Evolutionary conservation across 2,329 filamentous ascomycete species (phyloP).

Genomic region (Ascochyta viciae-villosae): DNA sequence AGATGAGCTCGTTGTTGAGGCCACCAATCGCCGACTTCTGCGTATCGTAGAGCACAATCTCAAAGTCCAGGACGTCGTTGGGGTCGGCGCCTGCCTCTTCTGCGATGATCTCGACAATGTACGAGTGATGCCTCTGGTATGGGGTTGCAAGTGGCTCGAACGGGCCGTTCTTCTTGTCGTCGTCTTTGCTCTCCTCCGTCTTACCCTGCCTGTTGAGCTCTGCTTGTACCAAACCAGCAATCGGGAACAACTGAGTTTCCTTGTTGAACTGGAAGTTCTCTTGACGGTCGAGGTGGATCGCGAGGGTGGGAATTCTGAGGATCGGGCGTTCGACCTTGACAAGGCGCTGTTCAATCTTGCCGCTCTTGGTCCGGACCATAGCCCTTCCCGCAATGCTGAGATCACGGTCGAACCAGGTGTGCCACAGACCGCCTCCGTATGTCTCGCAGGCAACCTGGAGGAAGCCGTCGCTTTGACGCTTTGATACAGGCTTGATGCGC

Average conservation of each 20-base stretch:
- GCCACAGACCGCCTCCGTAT: conserved; percentile 96
- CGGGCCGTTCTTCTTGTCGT: conserved; percentile 49
- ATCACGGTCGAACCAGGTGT: conserved; percentile 97
- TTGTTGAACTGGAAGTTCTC: conserved; percentile 93
- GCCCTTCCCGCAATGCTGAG: conserved; percentile 87
- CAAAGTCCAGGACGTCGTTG: conserved; percentile 85
- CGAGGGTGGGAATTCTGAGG: conserved; percentile 88
- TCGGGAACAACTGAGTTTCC: conserved; percentile 93
- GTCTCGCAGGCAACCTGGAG: conserved; percentile 95
- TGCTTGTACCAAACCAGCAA: conserved; percentile 83
- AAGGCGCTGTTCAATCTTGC: conserved; percentile 80
- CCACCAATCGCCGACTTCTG: conserved; percentile 90
- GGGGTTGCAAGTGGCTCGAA: conserved; percentile 81
- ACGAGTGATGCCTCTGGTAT: conserved; percentile 85
- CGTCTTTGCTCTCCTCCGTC: conserved; percentile 56
- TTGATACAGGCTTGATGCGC: conserved; percentile 92
- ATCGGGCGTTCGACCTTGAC: conserved; percentile 92
- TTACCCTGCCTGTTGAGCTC: conserved; percentile 81
- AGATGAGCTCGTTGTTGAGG: conserved; percentile 91
- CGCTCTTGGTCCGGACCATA: conserved; percentile 76
- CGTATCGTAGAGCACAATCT: conserved; percentile 95
- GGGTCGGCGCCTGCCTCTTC: conserved; percentile 74
- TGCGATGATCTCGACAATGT: conserved; percentile 84
- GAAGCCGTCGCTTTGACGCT: conserved; percentile 85
- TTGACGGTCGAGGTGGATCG: conserved; percentile 90